Evolutionary conservation across 2,329 filamentous ascomycete genomes (phyloP), one percentile per base, ranked within the genome.

Genomic region (Penicillium olsonii): DNA sequence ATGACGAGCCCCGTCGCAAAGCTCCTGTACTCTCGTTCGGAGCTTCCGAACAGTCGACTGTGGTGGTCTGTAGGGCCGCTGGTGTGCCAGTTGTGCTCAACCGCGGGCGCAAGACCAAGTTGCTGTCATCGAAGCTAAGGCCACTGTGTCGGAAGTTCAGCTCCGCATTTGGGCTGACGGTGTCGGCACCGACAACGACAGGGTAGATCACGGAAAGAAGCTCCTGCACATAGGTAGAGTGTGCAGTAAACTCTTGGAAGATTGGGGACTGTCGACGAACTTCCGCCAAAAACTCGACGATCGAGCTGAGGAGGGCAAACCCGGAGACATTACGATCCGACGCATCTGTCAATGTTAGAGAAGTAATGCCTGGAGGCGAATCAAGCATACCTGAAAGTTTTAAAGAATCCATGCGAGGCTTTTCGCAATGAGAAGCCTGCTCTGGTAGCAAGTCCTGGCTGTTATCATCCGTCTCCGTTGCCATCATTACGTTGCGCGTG

Each of bases 131-230:
- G 58, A 96, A 95, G 0, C 84, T 92, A 49, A 96, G 79, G 1
- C 84, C 82, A 10, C 88, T 88, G 57, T 92, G 87, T 60, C 87
- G 82, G 14, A 90, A 92, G 60, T 90, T 85, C n/a, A 97, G 74
- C 68, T 99, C 94, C 0, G 85, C 88, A 61, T 94, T 88, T 0
- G 94, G 85, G 46, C 83, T 87, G 33, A 96, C 86, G 18, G 85
- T 81, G 69, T 96, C 90, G 11, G 89, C 86, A 59, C 90, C 92
- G 20, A 96, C 91, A 42, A 96, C 82, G 15, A 94, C 84, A 2
- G 94, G 92, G 65, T 94, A 99, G 2, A 97, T 75, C 11, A 90
- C 86, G 29, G 84, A 83, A 0, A 96, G 78, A 4, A 99, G 75
- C 39, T 90, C 78, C 53, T 92, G 85, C 1, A 92, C 76, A 69